These are phyloP conservation scores for Tephrocybe rancida DNA, from an alignment of 768 basidiomycete species.

Conservation along the genomic window DNA sequence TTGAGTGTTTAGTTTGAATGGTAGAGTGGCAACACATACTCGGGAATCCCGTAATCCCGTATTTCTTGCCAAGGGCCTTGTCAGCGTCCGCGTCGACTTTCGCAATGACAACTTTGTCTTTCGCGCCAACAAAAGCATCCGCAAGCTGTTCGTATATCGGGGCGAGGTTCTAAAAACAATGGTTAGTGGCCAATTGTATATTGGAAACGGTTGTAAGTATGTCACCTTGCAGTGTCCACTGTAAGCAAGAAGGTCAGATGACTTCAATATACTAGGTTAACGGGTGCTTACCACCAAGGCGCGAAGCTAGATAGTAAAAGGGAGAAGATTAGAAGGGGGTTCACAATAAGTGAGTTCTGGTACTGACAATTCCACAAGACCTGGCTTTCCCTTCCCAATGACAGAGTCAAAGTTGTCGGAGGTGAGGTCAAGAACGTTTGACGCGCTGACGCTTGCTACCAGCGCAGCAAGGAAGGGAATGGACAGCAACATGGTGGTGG, in stretches of 20 bases:
- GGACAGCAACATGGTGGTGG: slow-evolving; percentile 58
- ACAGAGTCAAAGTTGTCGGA: slow-evolving; percentile 74
- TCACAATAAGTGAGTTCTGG: background rate
- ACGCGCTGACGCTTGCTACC: slow-evolving; percentile 60
- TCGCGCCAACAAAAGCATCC: slow-evolving; percentile 77
- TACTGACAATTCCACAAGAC: slow-evolving; percentile 89
- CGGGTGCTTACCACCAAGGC: slow-evolving; percentile 81
- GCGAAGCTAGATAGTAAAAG: slow-evolving; percentile 60
- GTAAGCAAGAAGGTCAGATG: slow-evolving; percentile 1
- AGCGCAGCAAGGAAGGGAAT: slow-evolving; percentile 57
- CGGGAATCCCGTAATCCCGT: slow-evolving; percentile 82
- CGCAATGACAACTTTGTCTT: slow-evolving; percentile 85
- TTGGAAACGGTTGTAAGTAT: background rate
- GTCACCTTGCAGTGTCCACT: slow-evolving; percentile 89
- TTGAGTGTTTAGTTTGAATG: background rate
- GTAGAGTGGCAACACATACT: slow-evolving; percentile 59
- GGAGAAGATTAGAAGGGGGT: slow-evolving; percentile 1
- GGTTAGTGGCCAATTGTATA: slow-evolving; percentile 1
- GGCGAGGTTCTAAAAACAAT: slow-evolving; percentile 68
- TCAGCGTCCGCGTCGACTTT: slow-evolving; percentile 94
- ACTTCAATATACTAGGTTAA: background rate
- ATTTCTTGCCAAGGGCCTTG: slow-evolving; percentile 73
- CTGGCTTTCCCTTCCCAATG: slow-evolving; percentile 80
- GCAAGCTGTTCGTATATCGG: slow-evolving; percentile 88
- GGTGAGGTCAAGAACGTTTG: slow-evolving; percentile 82